phyloP scores from a whole-genome alignment of 2,329 filamentous ascomycete species.

The Ilyonectria robusta region DNA sequence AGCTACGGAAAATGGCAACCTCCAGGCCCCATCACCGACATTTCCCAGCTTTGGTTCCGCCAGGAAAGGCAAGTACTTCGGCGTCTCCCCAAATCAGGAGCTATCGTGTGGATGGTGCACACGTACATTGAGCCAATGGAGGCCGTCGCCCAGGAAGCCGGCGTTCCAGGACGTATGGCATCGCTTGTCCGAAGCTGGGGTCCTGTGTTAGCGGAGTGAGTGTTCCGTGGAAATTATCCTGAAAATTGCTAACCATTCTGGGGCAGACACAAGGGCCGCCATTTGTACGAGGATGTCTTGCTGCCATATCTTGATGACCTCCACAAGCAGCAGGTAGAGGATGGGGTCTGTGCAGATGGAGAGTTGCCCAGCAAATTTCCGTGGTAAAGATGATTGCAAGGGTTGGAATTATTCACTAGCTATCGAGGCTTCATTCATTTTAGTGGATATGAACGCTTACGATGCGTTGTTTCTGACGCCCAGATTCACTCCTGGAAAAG shows the following conservation, averaged over 20 bases:
- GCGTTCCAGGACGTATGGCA: conserved; percentile 9
- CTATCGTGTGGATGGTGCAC: conserved; percentile 21
- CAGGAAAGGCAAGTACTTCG: conserved; percentile 17
- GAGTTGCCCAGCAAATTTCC: conserved; percentile 14
- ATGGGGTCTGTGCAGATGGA: conserved; percentile 11
- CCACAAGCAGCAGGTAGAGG: conserved; percentile 8
- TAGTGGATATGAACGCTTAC: no score
- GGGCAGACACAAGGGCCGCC: conserved; percentile 14
- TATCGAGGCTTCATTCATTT: background rate
- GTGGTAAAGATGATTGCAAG: background rate
- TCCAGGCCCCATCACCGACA: background rate
- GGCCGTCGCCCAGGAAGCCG: background rate
- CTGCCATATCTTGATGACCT: conserved; percentile 14
- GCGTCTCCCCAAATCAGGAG: conserved; percentile 17
- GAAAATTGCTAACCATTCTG: background rate
- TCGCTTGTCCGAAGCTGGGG: conserved; percentile 14
- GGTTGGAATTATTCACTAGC: background rate
- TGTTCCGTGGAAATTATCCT: background rate
- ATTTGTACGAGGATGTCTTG: conserved; percentile 12
- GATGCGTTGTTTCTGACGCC: no score
- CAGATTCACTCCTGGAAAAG: no score
- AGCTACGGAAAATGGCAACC: conserved; percentile 9
- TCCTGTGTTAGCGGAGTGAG: conserved; percentile 10
- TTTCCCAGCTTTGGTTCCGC: conserved; percentile 20
- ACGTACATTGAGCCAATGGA: conserved; percentile 16